phyloP scores from a whole-genome alignment of 78 protist genomes.

The Dictyostelium capitatum region DNA sequence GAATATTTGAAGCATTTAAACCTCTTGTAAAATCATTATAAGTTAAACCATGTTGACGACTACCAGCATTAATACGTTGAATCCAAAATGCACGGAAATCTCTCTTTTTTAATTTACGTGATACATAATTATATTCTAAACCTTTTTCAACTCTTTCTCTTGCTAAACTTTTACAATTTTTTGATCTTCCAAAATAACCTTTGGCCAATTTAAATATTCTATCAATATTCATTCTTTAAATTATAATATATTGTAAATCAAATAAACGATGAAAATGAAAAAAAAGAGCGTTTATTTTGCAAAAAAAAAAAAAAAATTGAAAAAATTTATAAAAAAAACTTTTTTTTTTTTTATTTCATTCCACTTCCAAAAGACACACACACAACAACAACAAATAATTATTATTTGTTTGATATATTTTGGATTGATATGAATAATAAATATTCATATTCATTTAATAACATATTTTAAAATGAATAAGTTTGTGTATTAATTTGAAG shows the following conservation, averaged over 20 bases:
- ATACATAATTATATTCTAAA: constrained; percentile 67
- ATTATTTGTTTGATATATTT: no score
- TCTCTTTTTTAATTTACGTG: constrained; percentile 57
- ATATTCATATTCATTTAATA: no score
- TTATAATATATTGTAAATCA: not conserved
- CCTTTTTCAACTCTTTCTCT: constrained; percentile 74
- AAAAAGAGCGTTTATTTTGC: no score
- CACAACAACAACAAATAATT: no score
- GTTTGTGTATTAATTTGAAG: no score
- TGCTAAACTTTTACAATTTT: constrained; percentile 78
- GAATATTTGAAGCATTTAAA: constrained; percentile 48
- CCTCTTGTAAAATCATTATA: constrained; percentile 53
- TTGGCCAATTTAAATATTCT: constrained; percentile 71
- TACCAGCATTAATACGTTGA: constrained; percentile 82
- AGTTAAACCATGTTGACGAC: constrained; percentile 59
- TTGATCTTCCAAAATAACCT: constrained; percentile 80
- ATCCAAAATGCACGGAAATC: constrained; percentile 63
- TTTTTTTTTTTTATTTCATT: no score
- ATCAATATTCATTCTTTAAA: constrained; percentile 68
- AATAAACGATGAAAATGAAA: not conserved
- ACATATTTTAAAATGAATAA: no score
- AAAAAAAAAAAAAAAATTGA: no score
- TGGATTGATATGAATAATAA: no score
- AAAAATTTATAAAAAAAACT: no score
- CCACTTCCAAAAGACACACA: no score